Conservation (phyloP, 2,329 filamentous ascomycete genomes). For the Nigrograna mackinnonii region DNA sequence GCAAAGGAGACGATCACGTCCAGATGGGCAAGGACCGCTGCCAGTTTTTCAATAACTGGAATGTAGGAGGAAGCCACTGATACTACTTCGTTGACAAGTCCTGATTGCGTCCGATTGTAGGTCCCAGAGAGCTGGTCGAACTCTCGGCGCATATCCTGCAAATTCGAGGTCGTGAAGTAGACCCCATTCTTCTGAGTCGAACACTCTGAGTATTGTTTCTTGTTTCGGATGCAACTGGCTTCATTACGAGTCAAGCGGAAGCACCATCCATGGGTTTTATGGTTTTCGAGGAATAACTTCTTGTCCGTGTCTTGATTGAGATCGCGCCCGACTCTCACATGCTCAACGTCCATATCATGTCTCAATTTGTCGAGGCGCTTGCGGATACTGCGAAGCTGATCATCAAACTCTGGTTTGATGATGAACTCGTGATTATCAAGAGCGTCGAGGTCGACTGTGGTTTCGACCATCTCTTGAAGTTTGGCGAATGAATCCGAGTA, state of each 20-base stretch:
- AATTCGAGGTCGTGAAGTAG: slow-evolving; percentile 87
- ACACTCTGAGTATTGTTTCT: slow-evolving; percentile 86
- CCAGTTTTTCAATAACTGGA: slow-evolving; percentile 87
- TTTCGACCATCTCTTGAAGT: slow-evolving; percentile 97
- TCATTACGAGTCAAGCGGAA: slow-evolving; percentile 91
- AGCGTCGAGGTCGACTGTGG: slow-evolving; percentile 92
- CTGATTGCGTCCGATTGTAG: slow-evolving; percentile 92
- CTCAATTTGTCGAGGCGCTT: slow-evolving; percentile 87
- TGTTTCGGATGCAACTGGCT: slow-evolving; percentile 90
- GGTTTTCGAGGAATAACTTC: slow-evolving; percentile 96
- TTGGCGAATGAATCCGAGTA: slow-evolving; percentile 80
- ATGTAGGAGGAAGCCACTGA: slow-evolving; percentile 92
- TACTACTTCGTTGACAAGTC: slow-evolving; percentile 90
- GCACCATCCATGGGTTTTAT: slow-evolving; percentile 95
- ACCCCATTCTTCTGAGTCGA: slow-evolving; percentile 99
- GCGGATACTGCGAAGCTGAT: slow-evolving; percentile 81
- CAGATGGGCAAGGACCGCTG: slow-evolving; percentile 85
- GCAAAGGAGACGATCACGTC: slow-evolving; percentile 95
- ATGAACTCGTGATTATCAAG: slow-evolving; percentile 97
- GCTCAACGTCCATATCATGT: slow-evolving; percentile 82
- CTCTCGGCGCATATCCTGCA: slow-evolving; percentile 82
- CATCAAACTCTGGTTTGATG: slow-evolving; percentile 98
- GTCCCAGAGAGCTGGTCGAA: slow-evolving; percentile 92
- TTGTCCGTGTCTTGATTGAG: slow-evolving; percentile 93
- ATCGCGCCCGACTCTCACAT: slow-evolving; percentile 74